phyloP scores from a whole-genome alignment of 768 basidiomycete genomes.

The Trametes coccinea region DNA sequence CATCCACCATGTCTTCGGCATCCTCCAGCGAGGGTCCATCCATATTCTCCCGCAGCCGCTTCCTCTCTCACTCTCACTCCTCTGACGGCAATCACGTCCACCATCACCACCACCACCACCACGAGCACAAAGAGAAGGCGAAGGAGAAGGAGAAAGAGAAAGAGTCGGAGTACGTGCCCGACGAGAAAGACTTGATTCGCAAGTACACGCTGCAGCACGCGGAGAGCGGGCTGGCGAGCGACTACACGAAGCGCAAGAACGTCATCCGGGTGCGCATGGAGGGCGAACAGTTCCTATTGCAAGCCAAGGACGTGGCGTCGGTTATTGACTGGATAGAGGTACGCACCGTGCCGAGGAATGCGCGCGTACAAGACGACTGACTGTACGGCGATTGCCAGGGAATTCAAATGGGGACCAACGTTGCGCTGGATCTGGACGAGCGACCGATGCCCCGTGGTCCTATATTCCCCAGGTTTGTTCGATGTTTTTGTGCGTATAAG shows the following conservation, averaged over 20 bases:
- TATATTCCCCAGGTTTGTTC: constrained; percentile 72
- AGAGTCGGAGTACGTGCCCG: constrained; percentile 32
- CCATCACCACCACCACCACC: background rate
- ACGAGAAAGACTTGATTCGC: constrained; percentile 55
- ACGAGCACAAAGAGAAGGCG: constrained; percentile 10
- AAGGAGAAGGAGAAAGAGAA: constrained; percentile 10
- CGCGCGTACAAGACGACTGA: background rate
- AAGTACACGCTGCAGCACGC: constrained; percentile 85
- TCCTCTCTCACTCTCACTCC: constrained; percentile 13
- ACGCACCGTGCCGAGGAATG: constrained; percentile 19
- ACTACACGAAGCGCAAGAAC: constrained; percentile 91
- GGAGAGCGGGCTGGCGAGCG: constrained; percentile 92
- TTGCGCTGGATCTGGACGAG: constrained; percentile 89
- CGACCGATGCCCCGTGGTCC: constrained; percentile 91
- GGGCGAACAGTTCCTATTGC: constrained; percentile 95
- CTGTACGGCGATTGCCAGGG: constrained; percentile 44
- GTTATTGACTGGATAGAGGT: constrained; percentile 98
- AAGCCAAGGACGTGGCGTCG: constrained; percentile 77
- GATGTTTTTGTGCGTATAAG: background rate
- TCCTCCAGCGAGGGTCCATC: constrained; percentile 14
- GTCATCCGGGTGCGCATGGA: constrained; percentile 91
- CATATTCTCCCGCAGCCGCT: constrained; percentile 20
- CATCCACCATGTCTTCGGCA: constrained; percentile 1
- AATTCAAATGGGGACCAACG: constrained; percentile 89
- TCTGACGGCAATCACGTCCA: background rate